Conservation (phyloP, 2,329 filamentous ascomycete species). For the Aotearoamyces nothofagi region DNA sequence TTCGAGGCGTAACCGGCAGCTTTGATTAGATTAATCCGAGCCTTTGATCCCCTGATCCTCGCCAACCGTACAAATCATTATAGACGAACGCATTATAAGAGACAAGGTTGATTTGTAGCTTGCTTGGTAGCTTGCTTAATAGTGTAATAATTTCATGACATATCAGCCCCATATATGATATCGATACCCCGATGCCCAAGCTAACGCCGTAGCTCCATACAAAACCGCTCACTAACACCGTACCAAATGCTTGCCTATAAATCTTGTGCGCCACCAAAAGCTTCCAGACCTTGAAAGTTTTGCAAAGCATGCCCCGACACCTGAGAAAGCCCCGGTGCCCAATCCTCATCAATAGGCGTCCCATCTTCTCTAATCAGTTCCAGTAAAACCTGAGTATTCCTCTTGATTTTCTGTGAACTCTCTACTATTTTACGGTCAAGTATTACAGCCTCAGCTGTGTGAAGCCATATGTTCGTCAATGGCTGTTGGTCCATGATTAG, state of each 20-base stretch:
- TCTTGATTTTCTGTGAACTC: conserved; percentile 42
- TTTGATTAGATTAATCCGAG: no score
- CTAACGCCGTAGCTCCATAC: conserved; percentile 2
- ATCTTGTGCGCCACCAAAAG: conserved; percentile 3
- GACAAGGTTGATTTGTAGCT: no score
- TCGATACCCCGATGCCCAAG: conserved; percentile 3
- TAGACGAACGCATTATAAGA: no score
- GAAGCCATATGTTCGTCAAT: conserved; percentile 45
- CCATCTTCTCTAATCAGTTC: conserved; percentile 50
- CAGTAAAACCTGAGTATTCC: conserved; percentile 45
- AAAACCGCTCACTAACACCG: conserved; percentile 9
- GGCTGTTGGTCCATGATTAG: conserved; percentile 39
- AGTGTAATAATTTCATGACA: no score
- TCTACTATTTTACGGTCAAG: conserved; percentile 42
- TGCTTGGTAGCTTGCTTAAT: no score
- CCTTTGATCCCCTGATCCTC: no score
- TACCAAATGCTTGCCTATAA: conserved; percentile 8
- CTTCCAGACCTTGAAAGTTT: background rate
- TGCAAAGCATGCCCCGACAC: conserved; percentile 3
- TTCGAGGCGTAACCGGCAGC: no score
- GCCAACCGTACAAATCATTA: no score
- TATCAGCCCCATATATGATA: conserved; percentile 4
- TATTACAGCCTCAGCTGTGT: conserved; percentile 46
- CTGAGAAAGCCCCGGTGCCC: conserved; percentile 20
- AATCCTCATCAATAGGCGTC: conserved; percentile 42